Evolutionary conservation across 345 rosid genomes (phyloP).

Genomic region (Nasturtium officinale): DNA sequence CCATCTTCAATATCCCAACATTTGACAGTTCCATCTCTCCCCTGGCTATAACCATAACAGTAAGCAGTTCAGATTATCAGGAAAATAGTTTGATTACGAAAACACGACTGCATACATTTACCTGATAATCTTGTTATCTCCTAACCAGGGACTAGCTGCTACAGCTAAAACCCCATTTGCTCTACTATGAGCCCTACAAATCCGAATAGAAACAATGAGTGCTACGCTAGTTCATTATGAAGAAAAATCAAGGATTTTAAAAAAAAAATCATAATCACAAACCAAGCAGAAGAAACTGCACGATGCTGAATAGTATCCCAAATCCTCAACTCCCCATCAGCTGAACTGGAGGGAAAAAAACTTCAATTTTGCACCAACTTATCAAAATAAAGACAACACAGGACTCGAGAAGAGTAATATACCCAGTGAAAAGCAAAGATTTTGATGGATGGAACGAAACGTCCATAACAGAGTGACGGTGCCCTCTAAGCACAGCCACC

Average conservation of each 20-base stretch:
- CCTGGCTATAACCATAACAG: slow-evolving; percentile 60
- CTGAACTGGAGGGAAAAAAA: slow-evolving; percentile 53
- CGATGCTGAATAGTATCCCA: slow-evolving; percentile 84
- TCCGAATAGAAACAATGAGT: not conserved
- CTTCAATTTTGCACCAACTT: slow-evolving; percentile 15
- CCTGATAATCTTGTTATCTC: slow-evolving; percentile 77
- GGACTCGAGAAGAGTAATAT: slow-evolving; percentile 9
- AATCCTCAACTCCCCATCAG: slow-evolving; percentile 87
- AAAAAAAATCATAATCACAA: slow-evolving; percentile 16
- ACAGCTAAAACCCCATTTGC: slow-evolving; percentile 84
- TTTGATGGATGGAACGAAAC: slow-evolving; percentile 74
- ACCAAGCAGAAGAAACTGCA: slow-evolving; percentile 76
- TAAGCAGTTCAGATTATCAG: not conserved
- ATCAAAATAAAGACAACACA: not conserved
- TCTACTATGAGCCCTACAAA: slow-evolving; percentile 75
- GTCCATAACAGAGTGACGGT: slow-evolving; percentile 85
- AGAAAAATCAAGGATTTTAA: not conserved
- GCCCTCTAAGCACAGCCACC: slow-evolving; percentile 86
- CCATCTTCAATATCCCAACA: slow-evolving; percentile 86
- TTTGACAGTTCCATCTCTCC: slow-evolving; percentile 94
- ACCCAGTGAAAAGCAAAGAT: slow-evolving; percentile 81
- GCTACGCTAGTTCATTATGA: not conserved
- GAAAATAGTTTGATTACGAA: not conserved
- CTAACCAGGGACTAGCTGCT: slow-evolving; percentile 61
- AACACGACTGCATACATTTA: slow-evolving; percentile 5